Percentiles rank a stretch among this genome's conserved stretches.
Evolutionary conservation across 2,329 filamentous ascomycete genomes (phyloP).

Genomic region (Stemphylium lycopersici): DNA sequence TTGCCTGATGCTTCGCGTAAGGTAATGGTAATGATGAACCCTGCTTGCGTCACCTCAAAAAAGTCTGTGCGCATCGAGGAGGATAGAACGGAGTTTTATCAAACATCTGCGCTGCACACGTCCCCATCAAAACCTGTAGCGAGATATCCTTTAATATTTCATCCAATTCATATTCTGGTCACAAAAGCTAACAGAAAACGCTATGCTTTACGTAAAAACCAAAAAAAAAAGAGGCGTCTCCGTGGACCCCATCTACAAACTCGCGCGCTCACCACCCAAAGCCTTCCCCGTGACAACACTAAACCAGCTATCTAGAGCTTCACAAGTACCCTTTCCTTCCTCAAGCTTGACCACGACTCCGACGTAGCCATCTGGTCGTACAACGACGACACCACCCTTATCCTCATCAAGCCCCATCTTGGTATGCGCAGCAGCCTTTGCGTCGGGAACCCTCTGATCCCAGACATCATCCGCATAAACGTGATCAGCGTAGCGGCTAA

Average conservation of each 20-base stretch:
- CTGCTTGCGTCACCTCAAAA: too few species aligned
- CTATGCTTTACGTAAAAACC: background rate
- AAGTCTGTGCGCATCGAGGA: too few species aligned
- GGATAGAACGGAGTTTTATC: too few species aligned
- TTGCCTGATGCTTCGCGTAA: too few species aligned
- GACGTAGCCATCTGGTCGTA: conserved; percentile 86
- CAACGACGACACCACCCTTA: conserved; percentile 78
- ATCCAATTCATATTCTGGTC: too few species aligned
- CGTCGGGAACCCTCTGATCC: conserved; percentile 72
- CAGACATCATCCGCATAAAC: conserved; percentile 85
- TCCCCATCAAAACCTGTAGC: too few species aligned
- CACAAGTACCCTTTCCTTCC: conserved; percentile 78
- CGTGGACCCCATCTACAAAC: conserved; percentile 37
- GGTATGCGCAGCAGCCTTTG: conserved; percentile 76
- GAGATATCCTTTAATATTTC: too few species aligned
- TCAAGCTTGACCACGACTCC: conserved; percentile 75
- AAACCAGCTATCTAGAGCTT: conserved; percentile 87
- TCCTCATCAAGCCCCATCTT: conserved; percentile 83
- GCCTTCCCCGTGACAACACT: conserved; percentile 71
- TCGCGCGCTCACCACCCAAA: conserved; percentile 48
- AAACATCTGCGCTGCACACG: too few species aligned
- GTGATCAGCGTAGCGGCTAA: conserved; percentile 79
- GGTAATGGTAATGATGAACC: too few species aligned
- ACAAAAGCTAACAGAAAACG: background rate
- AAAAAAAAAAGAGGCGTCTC: background rate